Conservation (phyloP, 2,329 filamentous ascomycete species). For the Akanthomyces lecanii region DNA sequence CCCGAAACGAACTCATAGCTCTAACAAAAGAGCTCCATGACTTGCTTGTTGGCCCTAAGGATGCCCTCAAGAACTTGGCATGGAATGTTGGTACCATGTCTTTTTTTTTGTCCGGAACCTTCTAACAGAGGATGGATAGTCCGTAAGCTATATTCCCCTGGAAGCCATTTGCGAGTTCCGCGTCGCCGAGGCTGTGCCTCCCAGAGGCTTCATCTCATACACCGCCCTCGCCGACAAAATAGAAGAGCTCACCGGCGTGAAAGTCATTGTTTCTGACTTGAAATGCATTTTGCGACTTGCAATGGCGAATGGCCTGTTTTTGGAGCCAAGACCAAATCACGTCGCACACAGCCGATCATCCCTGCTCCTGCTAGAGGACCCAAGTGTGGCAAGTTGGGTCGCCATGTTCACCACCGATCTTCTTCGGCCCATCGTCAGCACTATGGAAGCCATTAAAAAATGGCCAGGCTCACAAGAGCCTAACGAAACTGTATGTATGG, state of each 20-base stretch:
- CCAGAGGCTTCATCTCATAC: constrained; percentile 26
- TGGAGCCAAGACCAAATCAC: constrained; percentile 33
- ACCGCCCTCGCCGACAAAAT: constrained; percentile 26
- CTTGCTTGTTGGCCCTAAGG: constrained; percentile 22
- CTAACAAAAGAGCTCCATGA: constrained; percentile 24
- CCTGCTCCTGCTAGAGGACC: constrained; percentile 28
- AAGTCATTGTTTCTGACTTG: constrained; percentile 29
- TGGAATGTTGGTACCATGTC: constrained; percentile 6
- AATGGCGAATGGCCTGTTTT: constrained; percentile 37
- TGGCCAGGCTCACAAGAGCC: constrained; percentile 35
- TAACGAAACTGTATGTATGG: constrained; percentile 27
- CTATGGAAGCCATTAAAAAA: constrained; percentile 31
- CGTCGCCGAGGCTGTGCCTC: constrained; percentile 29
- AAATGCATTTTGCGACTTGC: constrained; percentile 37
- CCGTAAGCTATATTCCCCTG: constrained; percentile 26
- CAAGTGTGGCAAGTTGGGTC: constrained; percentile 29
- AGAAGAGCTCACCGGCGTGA: constrained; percentile 33
- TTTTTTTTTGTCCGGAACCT: background rate
- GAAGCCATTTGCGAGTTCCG: constrained; percentile 31
- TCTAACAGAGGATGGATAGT: constrained; percentile 17
- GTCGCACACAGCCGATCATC: constrained; percentile 38
- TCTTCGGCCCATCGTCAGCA: constrained; percentile 28
- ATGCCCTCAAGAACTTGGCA: constrained; percentile 15
- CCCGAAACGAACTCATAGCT: constrained; percentile 22
- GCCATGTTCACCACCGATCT: constrained; percentile 29